phyloP scores from a whole-genome alignment of 768 basidiomycete species.

The Amanita rimosa region DNA sequence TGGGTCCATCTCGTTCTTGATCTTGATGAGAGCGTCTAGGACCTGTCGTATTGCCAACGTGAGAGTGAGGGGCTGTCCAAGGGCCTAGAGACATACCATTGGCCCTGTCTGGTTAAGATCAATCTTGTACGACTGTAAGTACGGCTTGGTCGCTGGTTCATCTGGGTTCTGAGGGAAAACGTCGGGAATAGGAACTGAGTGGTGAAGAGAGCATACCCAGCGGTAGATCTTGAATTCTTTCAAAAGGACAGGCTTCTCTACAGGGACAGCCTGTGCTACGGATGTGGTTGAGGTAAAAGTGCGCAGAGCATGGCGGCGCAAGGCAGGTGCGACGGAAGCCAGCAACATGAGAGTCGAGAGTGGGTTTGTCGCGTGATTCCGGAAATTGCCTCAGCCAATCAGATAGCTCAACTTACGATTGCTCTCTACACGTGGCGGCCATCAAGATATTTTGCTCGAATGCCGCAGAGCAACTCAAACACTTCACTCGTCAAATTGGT shows the following conservation, averaged over 20 bases:
- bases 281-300: constrained; percentile 19
- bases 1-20: constrained; percentile 97
- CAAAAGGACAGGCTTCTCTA: constrained; percentile 57
- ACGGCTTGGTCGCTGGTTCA: constrained; percentile 83
- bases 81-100: constrained; percentile 42
- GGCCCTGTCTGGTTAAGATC: constrained; percentile 94
- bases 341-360: not conserved
- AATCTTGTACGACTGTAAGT: constrained; percentile 81
- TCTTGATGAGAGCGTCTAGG: constrained; percentile 93
- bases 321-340: not conserved
- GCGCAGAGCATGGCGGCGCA: constrained; percentile 10
- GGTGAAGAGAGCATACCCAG: constrained; percentile 51
- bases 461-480: no score
- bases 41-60: constrained; percentile 27
- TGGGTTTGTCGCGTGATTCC: no score
- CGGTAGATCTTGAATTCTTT: constrained; percentile 99
- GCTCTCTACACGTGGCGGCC: no score
- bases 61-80: not conserved
- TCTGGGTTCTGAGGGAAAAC: constrained; percentile 72
- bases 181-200: constrained; percentile 2
- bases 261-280: constrained; percentile 34
- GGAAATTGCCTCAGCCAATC: no score
- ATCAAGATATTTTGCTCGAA: no score
- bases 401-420: no score
- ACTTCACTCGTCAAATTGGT: no score